Percentiles rank a stretch among this genome's conserved stretches.
Conservation (phyloP, 345 rosid species). For the Psidium guajava region DNA sequence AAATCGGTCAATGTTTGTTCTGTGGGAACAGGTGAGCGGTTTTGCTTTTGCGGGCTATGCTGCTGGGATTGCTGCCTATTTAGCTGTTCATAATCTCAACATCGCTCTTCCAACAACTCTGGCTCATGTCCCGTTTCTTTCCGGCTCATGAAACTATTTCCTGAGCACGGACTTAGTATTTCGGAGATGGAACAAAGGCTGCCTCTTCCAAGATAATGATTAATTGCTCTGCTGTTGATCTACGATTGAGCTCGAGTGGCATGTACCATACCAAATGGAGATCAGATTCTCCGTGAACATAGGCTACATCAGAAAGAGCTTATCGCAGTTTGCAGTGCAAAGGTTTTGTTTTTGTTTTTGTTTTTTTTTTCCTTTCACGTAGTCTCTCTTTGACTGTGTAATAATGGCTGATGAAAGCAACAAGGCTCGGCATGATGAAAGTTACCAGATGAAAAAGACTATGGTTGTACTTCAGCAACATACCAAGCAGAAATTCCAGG, state of each 20-base stretch:
- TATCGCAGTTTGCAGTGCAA: background rate
- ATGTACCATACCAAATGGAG: background rate
- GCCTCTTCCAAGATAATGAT: background rate
- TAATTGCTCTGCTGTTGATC: background rate
- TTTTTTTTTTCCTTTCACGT: background rate
- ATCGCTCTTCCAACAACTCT: slow-evolving; percentile 40
- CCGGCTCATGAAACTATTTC: slow-evolving; percentile 27
- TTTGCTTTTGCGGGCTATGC: slow-evolving; percentile 92
- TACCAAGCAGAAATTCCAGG: background rate
- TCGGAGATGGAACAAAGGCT: background rate
- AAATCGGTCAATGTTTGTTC: background rate
- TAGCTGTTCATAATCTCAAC: slow-evolving; percentile 31
- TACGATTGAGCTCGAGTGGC: background rate
- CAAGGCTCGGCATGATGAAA: no score
- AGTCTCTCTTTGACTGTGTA: no score
- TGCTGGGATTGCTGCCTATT: slow-evolving; percentile 58
- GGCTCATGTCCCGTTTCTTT: slow-evolving; percentile 48
- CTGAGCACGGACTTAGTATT: background rate
- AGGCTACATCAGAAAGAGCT: background rate
- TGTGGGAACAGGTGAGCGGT: slow-evolving; percentile 65
- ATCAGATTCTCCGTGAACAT: background rate
- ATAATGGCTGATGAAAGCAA: no score
- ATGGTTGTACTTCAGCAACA: background rate
- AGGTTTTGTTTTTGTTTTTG: background rate
- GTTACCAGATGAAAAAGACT: background rate